A percentile compares a stretch with the other conserved stretches of the same genome.
phyloP scores from a whole-genome alignment of 306 rosid species.

The Cucurbita pepo region DNA sequence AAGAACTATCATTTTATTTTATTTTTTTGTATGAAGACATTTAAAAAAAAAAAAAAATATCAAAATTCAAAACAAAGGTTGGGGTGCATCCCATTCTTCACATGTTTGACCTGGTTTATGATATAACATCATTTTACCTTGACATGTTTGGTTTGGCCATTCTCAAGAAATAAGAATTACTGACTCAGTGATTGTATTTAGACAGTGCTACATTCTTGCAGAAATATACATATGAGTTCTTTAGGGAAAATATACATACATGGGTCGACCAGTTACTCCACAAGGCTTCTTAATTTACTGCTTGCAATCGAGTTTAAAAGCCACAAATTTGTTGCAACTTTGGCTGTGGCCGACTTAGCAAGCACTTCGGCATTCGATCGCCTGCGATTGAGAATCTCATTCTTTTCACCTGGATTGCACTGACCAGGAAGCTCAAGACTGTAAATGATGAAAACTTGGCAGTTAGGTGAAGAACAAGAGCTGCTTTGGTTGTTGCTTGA shows the following conservation, averaged over 20 bases:
- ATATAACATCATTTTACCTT: background rate
- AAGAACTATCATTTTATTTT: no score
- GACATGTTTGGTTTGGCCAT: background rate
- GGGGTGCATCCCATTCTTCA: no score
- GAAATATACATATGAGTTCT: background rate
- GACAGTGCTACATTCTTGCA: background rate
- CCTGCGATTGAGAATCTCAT: slow-evolving; percentile 22
- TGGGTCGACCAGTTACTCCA: slow-evolving; percentile 5
- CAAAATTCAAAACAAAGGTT: no score
- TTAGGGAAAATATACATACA: background rate
- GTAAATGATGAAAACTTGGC: slow-evolving; percentile 45
- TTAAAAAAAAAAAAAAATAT: no score
- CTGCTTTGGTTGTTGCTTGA: slow-evolving; percentile 16
- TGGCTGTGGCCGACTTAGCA: slow-evolving; percentile 52
- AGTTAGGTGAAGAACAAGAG: slow-evolving; percentile 10
- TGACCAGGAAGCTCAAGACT: slow-evolving; percentile 60
- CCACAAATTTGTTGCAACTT: slow-evolving; percentile 63
- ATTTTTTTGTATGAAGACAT: no score
- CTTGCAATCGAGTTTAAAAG: slow-evolving; percentile 80
- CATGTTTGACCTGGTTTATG: background rate
- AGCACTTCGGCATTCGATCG: slow-evolving; percentile 39
- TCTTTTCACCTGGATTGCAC: slow-evolving; percentile 18
- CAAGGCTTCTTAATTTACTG: slow-evolving; percentile 44
- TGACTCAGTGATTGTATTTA: background rate
- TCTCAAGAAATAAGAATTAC: background rate